A percentile compares a stretch with the other conserved stretches of the same genome.
phyloP scores from a whole-genome alignment of 305 asterid genomes.

The Fraxinus paxiana region DNA sequence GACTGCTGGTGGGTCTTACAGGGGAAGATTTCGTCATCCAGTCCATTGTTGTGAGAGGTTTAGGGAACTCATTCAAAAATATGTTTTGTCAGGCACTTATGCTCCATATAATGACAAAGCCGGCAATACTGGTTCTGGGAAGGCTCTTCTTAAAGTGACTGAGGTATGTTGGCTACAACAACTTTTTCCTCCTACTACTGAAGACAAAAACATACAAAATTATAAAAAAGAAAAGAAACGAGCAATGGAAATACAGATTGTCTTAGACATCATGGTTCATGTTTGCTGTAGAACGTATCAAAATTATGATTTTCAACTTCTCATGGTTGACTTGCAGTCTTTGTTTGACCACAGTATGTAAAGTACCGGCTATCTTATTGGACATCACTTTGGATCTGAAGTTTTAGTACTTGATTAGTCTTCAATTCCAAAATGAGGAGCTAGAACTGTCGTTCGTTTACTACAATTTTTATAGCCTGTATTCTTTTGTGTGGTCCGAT shows the following conservation, averaged over 20 bases:
- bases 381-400: neutral
- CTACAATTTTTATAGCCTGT: neutral
- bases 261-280: slow-evolving; percentile 1
- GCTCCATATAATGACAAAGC: slow-evolving; percentile 62
- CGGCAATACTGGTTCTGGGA: slow-evolving; percentile 53
- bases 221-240: neutral
- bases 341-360: neutral
- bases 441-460: neutral
- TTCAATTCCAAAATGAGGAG: neutral
- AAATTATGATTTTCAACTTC: neutral
- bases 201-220: neutral
- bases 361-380: neutral
- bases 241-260: neutral
- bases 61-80: slow-evolving; percentile 81
- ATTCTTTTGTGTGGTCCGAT: neutral
- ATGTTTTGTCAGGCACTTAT: slow-evolving; percentile 61
- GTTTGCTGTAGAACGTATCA: slow-evolving; percentile 4
- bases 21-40: slow-evolving; percentile 85
- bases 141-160: slow-evolving; percentile 78
- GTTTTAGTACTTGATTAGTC: neutral
- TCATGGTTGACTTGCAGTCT: slow-evolving; percentile 3
- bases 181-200: neutral
- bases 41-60: slow-evolving; percentile 91
- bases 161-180: slow-evolving; percentile 54
- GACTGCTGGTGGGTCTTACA: slow-evolving; percentile 74